Base-by-base conservation (phyloP, 2,329 filamentous ascomycete species). In the Arthrobotrys pseudoclavata region DNA sequence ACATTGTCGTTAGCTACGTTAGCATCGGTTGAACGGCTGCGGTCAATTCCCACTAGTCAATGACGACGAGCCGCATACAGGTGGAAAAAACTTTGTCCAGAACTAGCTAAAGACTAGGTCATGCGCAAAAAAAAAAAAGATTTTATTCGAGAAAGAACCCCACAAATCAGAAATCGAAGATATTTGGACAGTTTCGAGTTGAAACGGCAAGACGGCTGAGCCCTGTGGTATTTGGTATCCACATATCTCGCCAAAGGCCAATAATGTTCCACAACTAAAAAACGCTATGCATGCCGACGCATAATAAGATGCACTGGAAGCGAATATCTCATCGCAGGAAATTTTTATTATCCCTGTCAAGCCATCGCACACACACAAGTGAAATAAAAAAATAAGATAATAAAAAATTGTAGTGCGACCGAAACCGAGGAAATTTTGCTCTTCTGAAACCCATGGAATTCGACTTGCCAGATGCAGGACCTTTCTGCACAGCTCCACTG, bases 161-260 rank as follows among this genome's bases (percentile, higher is more conserved):
- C 71, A 69, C 71, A 76, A 76, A 76, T 76, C 71, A 68, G 57
- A 74, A 50, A 63, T 67, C 69, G 69, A 72, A 60, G 52, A 75
- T 48, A 37, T 62, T 37, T 48, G 52, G 31, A 69, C 12, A 69
- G 71, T 76, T 76, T 76, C 45, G 64, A 31, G 64, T 76, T 76
- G 71, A 76, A 62, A 76, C 47, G 47, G 18, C 24, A 62, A 50
- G 71, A 69, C 64, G 71, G 71, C 63, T 69, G 55, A 76, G 63
- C 55, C 55, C 53, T 48, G 42, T 52, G 55, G 64, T 50, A 76
- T 37, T 24, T 52, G 55, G 64, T 29, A 76, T 57, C 71, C 71
- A 69, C 71, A 22, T 68, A 29, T 12, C 48, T 63, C 40, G 70
- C 64, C 60, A 67, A 67, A 64, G 45, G 24, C 69, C 62, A 74